Percentiles rank a stretch among this genome's conserved stretches.
Conservation (phyloP, 306 rosid genomes). For the Carpinus viminea region DNA sequence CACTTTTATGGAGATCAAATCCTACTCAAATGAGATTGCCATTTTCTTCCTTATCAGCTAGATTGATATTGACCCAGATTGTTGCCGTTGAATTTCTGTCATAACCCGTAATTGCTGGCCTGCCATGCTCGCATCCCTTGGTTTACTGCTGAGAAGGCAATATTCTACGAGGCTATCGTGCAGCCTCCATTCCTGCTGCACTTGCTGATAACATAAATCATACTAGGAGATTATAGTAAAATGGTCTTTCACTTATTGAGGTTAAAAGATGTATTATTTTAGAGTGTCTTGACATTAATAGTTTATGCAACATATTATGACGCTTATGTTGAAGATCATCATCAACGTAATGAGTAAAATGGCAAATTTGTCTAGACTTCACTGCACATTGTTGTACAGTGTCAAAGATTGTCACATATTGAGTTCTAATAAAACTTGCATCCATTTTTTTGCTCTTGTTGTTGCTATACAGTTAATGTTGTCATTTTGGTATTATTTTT, state of each 20-base stretch:
- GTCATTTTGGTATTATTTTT: neutral
- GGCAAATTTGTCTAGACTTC: neutral
- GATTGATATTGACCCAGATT: slow-evolving; percentile 28
- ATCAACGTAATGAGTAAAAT: neutral
- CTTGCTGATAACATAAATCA: slow-evolving; percentile 6
- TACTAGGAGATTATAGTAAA: neutral
- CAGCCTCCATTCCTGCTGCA: slow-evolving; percentile 23
- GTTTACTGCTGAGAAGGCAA: slow-evolving; percentile 33
- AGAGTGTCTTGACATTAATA: neutral
- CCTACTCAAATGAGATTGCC: slow-evolving; percentile 39
- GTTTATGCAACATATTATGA: neutral
- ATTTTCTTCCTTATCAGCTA: slow-evolving; percentile 30
- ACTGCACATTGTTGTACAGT: neutral
- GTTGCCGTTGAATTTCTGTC: slow-evolving; percentile 38
- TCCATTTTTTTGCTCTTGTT: neutral
- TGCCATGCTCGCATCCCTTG: slow-evolving; percentile 38
- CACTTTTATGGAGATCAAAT: slow-evolving; percentile 35
- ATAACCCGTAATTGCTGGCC: slow-evolving; percentile 55
- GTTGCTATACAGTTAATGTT: neutral
- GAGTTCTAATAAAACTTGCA: neutral
- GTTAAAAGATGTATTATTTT: neutral
- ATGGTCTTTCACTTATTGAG: neutral
- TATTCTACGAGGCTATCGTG: slow-evolving; percentile 36
- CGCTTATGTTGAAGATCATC: neutral
- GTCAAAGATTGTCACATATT: neutral